Evolutionary conservation across 129 eudicot genomes (phyloP), one percentile per base, ranked within the genome.

Genomic region (Artemisia annua): DNA sequence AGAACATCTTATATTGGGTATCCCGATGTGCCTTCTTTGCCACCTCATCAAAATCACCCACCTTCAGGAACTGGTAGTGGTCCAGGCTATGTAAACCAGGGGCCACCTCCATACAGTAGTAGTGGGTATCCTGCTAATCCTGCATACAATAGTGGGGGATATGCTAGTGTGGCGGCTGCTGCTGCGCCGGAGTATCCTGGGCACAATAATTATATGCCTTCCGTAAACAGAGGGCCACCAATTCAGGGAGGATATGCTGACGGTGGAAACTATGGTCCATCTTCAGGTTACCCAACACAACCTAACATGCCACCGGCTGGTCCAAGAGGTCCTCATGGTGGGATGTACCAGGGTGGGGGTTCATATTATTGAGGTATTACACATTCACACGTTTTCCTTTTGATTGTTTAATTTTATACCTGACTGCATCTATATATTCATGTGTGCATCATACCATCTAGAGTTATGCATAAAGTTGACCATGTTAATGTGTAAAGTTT

Each of bases 311-410:
- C 87, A 24, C 81, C 89, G 12, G 57, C 85, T 30, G 94, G 89
- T 75, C 88, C 96, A 10, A 84, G 88, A 62, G 86, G 74, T 61
- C 96, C 96, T 7, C 79, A 86, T 63, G 84, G 88, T 43, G 96
- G 91, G 69, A 74, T 82, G 96, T 92, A 92, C 75, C 98, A 83
- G 78, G 84, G 95, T 11, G 83, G 87, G 79, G 89, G 87, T 11
- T 96, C 94, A 11, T 87, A 92, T 72, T 87, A 85, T 76, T 89
- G 85, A 92, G 96, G 98, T 92, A 78, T 26, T 7, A 43, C n/a
- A 5, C 20, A 32, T 49, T 26, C 4, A 43, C n/a, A 5, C 20
- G 48, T 49, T 67, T 50, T 28, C 18, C 5, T 65, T 12, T 30
- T 68, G 13, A 39, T 39, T 39, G 11, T 8, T 39, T 39, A 18